A percentile compares a stretch with the other conserved stretches of the same genome.
Evolutionary conservation across 495 filamentous ascomycete genomes (phyloP).

Genomic region (Penicillium longicatenatum): DNA sequence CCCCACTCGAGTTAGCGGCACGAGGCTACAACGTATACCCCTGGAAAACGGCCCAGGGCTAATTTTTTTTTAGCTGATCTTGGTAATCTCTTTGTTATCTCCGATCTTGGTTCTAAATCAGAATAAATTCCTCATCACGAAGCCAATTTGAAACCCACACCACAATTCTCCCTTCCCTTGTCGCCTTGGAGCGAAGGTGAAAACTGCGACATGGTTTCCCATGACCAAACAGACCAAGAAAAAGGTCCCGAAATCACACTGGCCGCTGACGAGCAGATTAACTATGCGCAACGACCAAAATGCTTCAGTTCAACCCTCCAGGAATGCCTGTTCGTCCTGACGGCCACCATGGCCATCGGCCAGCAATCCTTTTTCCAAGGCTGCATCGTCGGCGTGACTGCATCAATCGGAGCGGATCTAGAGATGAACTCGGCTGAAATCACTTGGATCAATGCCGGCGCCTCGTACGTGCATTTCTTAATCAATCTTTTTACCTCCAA

Average conservation of each 20-base stretch:
- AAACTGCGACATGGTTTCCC: slow-evolving; percentile 6
- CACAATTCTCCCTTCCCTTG: background rate
- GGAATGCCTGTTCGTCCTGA: slow-evolving; percentile 67
- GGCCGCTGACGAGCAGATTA: slow-evolving; percentile 7
- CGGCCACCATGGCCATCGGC: slow-evolving; percentile 69
- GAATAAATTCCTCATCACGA: no score
- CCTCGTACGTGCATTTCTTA: slow-evolving; percentile 45
- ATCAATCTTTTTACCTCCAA: background rate
- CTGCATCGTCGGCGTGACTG: slow-evolving; percentile 61
- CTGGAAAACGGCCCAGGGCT: background rate
- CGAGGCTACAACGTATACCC: background rate
- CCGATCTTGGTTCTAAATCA: no score
- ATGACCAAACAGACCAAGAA: slow-evolving; percentile 16
- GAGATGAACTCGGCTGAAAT: slow-evolving; percentile 69
- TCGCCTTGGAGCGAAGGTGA: background rate
- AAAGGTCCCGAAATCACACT: slow-evolving; percentile 13
- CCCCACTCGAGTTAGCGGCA: background rate
- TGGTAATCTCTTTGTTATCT: background rate
- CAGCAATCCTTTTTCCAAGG: slow-evolving; percentile 63
- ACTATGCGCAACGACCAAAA: slow-evolving; percentile 42
- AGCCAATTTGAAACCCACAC: no score
- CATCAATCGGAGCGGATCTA: slow-evolving; percentile 61
- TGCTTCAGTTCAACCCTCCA: slow-evolving; percentile 64
- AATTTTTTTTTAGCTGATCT: background rate
- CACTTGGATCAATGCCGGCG: slow-evolving; percentile 70